Evolutionary conservation across 2,329 filamentous ascomycete species (phyloP), one percentile per base, ranked within the genome.

Genomic region (Alternaria triticina): DNA sequence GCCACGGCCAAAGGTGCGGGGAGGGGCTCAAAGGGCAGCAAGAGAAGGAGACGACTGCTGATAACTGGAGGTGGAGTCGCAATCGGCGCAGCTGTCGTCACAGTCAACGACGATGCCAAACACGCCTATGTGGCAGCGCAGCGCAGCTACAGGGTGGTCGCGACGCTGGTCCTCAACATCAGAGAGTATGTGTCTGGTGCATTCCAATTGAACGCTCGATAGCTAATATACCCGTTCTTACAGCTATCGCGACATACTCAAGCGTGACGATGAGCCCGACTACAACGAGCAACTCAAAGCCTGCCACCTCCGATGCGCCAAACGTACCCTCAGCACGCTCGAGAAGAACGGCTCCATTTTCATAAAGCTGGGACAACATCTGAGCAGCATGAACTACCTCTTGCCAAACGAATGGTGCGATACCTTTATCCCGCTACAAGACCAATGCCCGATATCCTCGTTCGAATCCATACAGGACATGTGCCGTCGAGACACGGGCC

Each of bases 331-430:
- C 45, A 87, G 86, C 61, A 94, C 96, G 2, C 83, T 98, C 68
- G 96, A 99, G 85, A 93, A 92, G 84, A 98, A 97, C 80, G 96
- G 96, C 25, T 97, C 95, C 27, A 97, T 99, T 67, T 99, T 98
- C 74, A 98, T 99, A 79, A 99, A 99, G 82, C 84, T 99, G 43
- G 96, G 96, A 8, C 96, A 99, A 75, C 96, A 99, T 81, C 81
- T 99, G 81, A 97, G 93, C 79, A 95, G 93, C 68, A 92, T 98
- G 91, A 96, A 96, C 76, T 98, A 98, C 79, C 86, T 98, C 10
- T 86, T 98, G 10, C 95, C 95, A 2, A 82, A 87, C 54, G 95
- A 98, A 82, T 98, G 95, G 94, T 97, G 94, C 30, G 91, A 90
- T 33, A 98, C 96, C 0, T 99, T 99, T 77, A 91, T 99, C 70